Base-by-base conservation (phyloP, 75 land plant genomes). In the Sequoiadendron giganteum region DNA sequence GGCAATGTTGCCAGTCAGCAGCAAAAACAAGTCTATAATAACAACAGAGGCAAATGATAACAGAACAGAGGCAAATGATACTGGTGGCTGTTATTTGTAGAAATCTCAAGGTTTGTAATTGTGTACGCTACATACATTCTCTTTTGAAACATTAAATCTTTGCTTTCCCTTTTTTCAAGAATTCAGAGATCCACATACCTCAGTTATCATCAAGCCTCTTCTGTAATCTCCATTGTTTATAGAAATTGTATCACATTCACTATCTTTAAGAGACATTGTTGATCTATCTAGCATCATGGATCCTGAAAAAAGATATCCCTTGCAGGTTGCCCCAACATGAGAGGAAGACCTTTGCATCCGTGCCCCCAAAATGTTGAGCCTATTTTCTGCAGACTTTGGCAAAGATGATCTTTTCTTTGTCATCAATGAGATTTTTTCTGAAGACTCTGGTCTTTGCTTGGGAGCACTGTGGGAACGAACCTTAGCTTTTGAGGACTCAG, bases 401-500 rank as follows among this genome's bases (percentile, higher is more conserved):
- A 92, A 40, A 19, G 94, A 83, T 77, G 88, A 91, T 88, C 93
- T 90, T 43, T 73, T 70, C n/a, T 87, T 77, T 38, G 88, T 39
- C 14, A 49, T 43, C n/a, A 87, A 36, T 30, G 19, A 36, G 2
- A 39, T 16, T 40, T 47, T 36, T 83, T 94, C 95, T 40, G 19
- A 86, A 0, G 95, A 52, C 9, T 97, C 99, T 36, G 97, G 99
- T 56, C 99, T 87, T 55, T 89, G 91, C 90, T 94, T 96, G 9
- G 99, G 96, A 10, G 98, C 96, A 87, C 99, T 98, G 43, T 93
- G 97, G 30, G 99, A 97, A 6, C 99, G 86, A 5, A 84, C 95
- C 88, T 98, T 98, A 10, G 99, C 99, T 52, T 90, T 88, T 10
- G 99, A 98, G 40, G 99, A 98, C 78, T 98, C 92, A 19, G 99